Base-by-base conservation (phyloP, 768 basidiomycete species). In the Grammothele lineata region DNA sequence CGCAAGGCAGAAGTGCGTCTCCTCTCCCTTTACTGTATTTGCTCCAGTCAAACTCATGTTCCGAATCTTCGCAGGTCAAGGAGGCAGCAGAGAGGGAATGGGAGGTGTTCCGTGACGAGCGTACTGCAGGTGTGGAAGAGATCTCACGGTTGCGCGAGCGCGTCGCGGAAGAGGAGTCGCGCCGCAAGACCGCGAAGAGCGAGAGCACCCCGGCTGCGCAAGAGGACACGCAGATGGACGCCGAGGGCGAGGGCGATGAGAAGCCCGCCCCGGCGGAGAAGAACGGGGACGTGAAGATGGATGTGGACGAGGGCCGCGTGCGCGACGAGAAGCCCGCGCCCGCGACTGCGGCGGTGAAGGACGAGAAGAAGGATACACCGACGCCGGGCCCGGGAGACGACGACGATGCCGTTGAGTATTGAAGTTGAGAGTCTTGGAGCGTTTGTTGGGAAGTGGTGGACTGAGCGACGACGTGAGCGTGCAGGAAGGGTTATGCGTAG, bases 361-460 rank as follows among this genome's bases (percentile, higher is more conserved):
- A 43, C 57, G 66, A 58, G 48, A 70, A 71, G 55, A 70, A 75
- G 45, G 57, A 61, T 30, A 75, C 45, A 45, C 56, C 72, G 23
- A 63, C 72, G 30, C 62, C 73, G 7, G 74, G 77, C 67, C 79
- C 76, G 54, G 81, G 78, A 40, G 85, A 87, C 48, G 87, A 85
- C 53, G 87, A 88, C 53, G 87, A 88, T 60, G 87, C 85, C 10
- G 85, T 89, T 37, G 87, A 89, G 68, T 89, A 88, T 68, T 87
- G 35, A 43, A 6, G 23, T 5, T 23, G 14, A 24, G 11, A 30
- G 33, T 25, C n/a, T n/a, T n/a, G n/a, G n/a, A n/a, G n/a, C n/a
- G n/a, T n/a, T n/a, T n/a, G n/a, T n/a, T 15, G 30, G 30, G 15
- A 9, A 32, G 30, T 8, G 8, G 30, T 32, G 30, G 30, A 32